These are phyloP conservation scores for Monilinia aucupariae DNA, from an alignment of 2,329 filamentous ascomycete genomes.

Conservation along the genomic window DNA sequence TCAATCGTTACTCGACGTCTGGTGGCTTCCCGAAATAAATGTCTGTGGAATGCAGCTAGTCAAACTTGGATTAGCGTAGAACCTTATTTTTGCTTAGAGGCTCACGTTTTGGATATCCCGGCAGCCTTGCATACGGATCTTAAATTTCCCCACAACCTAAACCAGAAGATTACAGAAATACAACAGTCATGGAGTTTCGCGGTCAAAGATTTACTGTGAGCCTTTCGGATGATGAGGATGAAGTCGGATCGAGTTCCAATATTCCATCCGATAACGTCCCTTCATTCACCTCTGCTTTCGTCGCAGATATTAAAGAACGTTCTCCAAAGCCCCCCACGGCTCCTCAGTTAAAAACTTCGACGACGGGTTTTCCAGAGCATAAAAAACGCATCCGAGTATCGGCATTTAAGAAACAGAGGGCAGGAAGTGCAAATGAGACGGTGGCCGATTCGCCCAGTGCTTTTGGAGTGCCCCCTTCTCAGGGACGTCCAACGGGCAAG, in stretches of 20 bases:
- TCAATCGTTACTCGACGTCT: conserved; percentile 12
- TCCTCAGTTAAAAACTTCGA: conserved; percentile 50
- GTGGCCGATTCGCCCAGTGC: conserved; percentile 22
- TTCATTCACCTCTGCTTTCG: conserved; percentile 40
- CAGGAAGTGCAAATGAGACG: conserved; percentile 15
- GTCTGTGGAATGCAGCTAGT: conserved; percentile 14
- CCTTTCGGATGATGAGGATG: conserved; percentile 48
- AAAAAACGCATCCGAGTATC: conserved; percentile 70
- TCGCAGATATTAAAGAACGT: conserved; percentile 76
- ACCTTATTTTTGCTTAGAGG: conserved; percentile 15
- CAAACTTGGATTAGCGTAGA: neutral
- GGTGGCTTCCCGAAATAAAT: conserved; percentile 14
- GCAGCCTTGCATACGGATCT: conserved; percentile 16
- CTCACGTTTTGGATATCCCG: neutral
- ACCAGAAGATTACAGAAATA: neutral
- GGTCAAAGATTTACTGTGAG: conserved; percentile 58
- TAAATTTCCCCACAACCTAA: conserved; percentile 15
- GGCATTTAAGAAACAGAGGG: conserved; percentile 69
- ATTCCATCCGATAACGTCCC: conserved; percentile 30
- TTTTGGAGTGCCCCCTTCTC: conserved; percentile 19
- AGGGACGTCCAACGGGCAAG: conserved; percentile 23
- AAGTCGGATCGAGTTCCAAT: conserved; percentile 27
- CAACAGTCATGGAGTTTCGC: conserved; percentile 43
- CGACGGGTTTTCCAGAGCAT: conserved; percentile 80
- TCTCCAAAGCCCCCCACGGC: conserved; percentile 58